Evolutionary conservation across 495 filamentous ascomycete genomes (phyloP), one percentile per base, ranked within the genome.

Genomic region (Parmelia sp.): DNA sequence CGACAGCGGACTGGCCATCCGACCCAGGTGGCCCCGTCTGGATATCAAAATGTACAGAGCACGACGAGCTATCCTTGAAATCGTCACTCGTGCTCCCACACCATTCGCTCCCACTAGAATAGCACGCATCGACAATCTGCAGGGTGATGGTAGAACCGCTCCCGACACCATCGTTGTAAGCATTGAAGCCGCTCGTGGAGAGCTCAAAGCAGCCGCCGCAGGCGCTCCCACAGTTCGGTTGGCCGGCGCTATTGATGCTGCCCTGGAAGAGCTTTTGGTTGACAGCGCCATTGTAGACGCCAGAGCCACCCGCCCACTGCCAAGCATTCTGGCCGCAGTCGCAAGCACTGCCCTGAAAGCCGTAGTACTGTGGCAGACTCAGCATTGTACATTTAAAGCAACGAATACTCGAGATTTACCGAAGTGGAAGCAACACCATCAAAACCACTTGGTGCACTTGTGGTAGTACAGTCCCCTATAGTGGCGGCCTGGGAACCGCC

Each of bases 151-250:
- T 64, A 3, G 55, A 59, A 21, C 66, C 66, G 7, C 45, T 37
- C 9, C 14, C 57, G 27, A 57, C 47, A 40, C 62, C 62, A 37
- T 55, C 62, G 19, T 40, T 11, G 4, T 68, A 65, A 9, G 57
- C 57, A 55, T 68, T 68, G 47, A 61, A 49, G 35, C 66, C 66
- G 27, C 36, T 68, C 6, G 66, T 65, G 27, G 42, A 61, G n/a
- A 68, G 66, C 56, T 68, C 62, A 27, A 65, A 68, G 58, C 66
- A 68, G n/a, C 35, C n/a, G 33, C 66, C 62, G 39, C 66, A 68
- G 45, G 42, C 53, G 10, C 19, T 33, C 8, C 66, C 66, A 39
- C 66, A 68, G 15, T 65, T 65, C 6, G 66, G 62, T 39, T 61
- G 47, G 27, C 62, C 62, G 35, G 23, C 25, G 21, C 17, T 21